phyloP scores from a whole-genome alignment of 805 yeast genomes.

The Pichia nanzhaoensis region DNA sequence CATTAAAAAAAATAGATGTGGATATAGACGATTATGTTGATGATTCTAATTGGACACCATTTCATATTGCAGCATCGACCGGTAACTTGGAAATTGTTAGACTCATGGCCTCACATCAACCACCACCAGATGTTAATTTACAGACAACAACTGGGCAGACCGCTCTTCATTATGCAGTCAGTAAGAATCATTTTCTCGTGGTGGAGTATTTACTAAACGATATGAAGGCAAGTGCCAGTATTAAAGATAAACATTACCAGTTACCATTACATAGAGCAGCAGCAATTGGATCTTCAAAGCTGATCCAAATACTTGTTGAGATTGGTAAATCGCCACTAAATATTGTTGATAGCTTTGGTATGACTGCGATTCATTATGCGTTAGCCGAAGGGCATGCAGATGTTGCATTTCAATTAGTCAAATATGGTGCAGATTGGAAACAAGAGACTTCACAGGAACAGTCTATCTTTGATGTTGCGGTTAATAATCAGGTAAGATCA shows the following conservation, averaged over 20 bases:
- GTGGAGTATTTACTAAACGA: slow-evolving; percentile 46
- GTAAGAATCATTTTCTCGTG: slow-evolving; percentile 54
- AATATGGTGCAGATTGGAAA: slow-evolving; percentile 59
- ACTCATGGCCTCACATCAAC: slow-evolving; percentile 42
- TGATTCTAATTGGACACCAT: slow-evolving; percentile 81
- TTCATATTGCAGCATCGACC: slow-evolving; percentile 74
- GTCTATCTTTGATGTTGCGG: slow-evolving; percentile 48
- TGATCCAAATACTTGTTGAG: slow-evolving; percentile 48
- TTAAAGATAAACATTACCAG: slow-evolving; percentile 60
- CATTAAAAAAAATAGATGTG: slow-evolving; percentile 18
- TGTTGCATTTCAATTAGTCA: slow-evolving; percentile 54
- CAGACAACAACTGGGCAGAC: slow-evolving; percentile 65
- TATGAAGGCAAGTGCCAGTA: slow-evolving; percentile 53
- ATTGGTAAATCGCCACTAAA: slow-evolving; percentile 58
- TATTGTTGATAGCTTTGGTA: slow-evolving; percentile 61
- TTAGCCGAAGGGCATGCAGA: slow-evolving; percentile 86
- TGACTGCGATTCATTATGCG: slow-evolving; percentile 89
- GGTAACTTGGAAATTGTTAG: slow-evolving; percentile 55
- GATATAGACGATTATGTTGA: slow-evolving; percentile 68
- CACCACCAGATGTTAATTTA: slow-evolving; percentile 53
- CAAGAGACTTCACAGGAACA: slow-evolving; percentile 45
- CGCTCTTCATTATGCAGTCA: slow-evolving; percentile 66
- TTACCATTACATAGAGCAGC: slow-evolving; percentile 80
- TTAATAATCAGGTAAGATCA: slow-evolving; percentile 43
- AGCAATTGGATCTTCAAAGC: slow-evolving; percentile 56